A percentile compares a stretch with the other conserved stretches of the same genome.
These are phyloP conservation scores for Lolium multiflorum DNA, from an alignment of 176 grass and related monocot genomes.

Conservation along the genomic window DNA sequence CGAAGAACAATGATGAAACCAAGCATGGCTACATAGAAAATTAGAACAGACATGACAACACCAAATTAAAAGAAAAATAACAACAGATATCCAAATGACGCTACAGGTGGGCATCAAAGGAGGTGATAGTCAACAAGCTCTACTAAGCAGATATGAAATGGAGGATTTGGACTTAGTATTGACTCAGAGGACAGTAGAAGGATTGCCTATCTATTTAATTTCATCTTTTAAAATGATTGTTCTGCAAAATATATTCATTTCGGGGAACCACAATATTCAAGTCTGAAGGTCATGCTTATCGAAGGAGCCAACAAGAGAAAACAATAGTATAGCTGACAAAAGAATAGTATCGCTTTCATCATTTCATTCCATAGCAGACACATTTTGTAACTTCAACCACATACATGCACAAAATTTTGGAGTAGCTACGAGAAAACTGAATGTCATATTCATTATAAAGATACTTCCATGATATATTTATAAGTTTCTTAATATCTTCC, in stretches of 20 bases:
- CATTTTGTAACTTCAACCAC: not conserved
- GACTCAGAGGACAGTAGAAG: not conserved
- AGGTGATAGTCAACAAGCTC: not conserved
- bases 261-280: not conserved
- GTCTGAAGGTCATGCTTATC: not conserved
- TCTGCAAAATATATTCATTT: conserved; percentile 5
- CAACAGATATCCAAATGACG: not conserved
- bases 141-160: conserved; percentile 4
- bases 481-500: not conserved
- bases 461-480: not conserved
- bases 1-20: not conserved
- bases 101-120: conserved; percentile 1
- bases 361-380: not conserved
- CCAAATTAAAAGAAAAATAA: not conserved
- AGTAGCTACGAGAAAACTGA: conserved; percentile 7
- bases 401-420: not conserved
- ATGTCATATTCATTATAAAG: not conserved
- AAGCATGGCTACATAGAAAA: not conserved
- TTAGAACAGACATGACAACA: not conserved
- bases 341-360: conserved; percentile 3
- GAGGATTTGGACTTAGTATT: conserved; percentile 18
- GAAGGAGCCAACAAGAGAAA: conserved; percentile 1
- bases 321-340: not conserved
- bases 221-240: not conserved
- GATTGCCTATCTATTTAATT: conserved; percentile 10